A percentile compares a stretch with the other conserved stretches of the same genome.
Conservation (phyloP, 345 rosid species). For the Citrus sp. region DNA sequence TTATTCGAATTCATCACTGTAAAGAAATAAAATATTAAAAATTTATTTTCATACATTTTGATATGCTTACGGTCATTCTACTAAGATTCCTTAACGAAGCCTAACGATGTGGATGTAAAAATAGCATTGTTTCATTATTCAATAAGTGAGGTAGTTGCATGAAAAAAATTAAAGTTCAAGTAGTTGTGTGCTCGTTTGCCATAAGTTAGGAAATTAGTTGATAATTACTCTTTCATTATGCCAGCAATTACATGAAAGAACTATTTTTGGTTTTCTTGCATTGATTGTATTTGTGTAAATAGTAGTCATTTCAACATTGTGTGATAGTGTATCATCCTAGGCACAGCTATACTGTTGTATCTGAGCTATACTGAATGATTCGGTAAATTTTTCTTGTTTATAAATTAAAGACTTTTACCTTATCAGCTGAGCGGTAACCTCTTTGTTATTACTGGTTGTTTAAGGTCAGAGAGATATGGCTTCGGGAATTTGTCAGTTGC, state of each 20-base stretch:
- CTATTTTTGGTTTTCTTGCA: not conserved
- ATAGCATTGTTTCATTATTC: too few species aligned
- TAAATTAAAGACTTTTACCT: not conserved
- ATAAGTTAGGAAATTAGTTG: too few species aligned
- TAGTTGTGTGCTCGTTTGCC: too few species aligned
- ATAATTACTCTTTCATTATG: not conserved
- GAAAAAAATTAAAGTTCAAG: too few species aligned
- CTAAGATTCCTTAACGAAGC: too few species aligned
- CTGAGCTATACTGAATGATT: slow-evolving; percentile 4
- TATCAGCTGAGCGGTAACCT: slow-evolving; percentile 7
- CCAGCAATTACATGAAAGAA: not conserved
- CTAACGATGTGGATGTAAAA: too few species aligned
- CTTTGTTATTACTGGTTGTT: slow-evolving; percentile 33
- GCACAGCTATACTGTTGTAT: not conserved
- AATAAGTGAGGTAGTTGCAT: too few species aligned
- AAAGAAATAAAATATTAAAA: too few species aligned
- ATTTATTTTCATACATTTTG: too few species aligned
- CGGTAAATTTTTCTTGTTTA: not conserved
- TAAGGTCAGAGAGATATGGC: slow-evolving; percentile 55
- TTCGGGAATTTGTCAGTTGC: slow-evolving; percentile 82
- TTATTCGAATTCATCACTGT: too few species aligned
- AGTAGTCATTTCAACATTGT: not conserved
- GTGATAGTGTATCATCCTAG: not conserved
- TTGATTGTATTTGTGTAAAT: not conserved
- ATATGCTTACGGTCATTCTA: too few species aligned